Conservation (phyloP, 257 asterid genomes). For the Lantana camara region DNA sequence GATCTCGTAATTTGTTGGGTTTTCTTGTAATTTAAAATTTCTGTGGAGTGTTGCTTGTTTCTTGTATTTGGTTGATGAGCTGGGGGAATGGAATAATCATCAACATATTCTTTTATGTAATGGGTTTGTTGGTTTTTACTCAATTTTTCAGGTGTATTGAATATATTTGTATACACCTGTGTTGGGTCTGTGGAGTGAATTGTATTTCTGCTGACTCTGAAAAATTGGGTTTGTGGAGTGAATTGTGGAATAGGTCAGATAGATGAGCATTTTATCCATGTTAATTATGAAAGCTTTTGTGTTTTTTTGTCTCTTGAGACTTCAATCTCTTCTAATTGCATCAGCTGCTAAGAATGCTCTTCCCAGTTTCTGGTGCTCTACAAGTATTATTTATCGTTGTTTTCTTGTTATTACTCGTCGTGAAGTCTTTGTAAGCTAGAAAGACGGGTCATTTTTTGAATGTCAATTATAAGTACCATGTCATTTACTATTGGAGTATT, state of each 20-base stretch:
- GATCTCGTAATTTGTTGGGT: slow-evolving; percentile 29
- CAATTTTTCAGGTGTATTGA: neutral
- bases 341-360: neutral
- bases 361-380: slow-evolving; percentile 8
- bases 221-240: slow-evolving; percentile 14
- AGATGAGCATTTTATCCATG: slow-evolving; percentile 20
- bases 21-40: neutral
- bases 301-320: slow-evolving; percentile 5
- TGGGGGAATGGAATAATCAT: neutral
- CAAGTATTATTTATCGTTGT: slow-evolving; percentile 9
- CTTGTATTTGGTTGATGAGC: neutral
- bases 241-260: slow-evolving; percentile 23
- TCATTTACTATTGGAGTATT: too few species aligned
- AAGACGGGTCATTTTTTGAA: too few species aligned
- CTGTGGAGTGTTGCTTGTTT: slow-evolving; percentile 2
- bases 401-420: neutral
- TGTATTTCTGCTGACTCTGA: slow-evolving; percentile 20
- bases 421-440: neutral
- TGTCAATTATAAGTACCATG: too few species aligned
- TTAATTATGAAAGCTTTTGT: slow-evolving; percentile 5
- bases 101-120: neutral
- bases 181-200: neutral
- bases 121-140: slow-evolving; percentile 11
- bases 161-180: neutral
- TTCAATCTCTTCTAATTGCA: neutral